A percentile compares a stretch with the other conserved stretches of the same genome.
Evolutionary conservation across 768 basidiomycete genomes (phyloP).

Genomic region (Guyanaporus albipodus): DNA sequence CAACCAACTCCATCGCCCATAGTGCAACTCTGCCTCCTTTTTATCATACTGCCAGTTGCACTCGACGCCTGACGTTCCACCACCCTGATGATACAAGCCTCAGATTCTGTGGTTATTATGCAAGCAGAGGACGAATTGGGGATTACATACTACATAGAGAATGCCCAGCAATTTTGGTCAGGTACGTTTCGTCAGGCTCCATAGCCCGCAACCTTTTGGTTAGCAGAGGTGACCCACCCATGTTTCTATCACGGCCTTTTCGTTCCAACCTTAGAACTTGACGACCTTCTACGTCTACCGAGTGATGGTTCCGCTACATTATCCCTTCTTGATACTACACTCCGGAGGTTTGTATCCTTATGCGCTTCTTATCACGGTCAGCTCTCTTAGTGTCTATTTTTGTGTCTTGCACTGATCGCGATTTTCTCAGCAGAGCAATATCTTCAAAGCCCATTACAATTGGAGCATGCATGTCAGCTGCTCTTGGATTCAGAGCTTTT

Average conservation of each 20-base stretch:
- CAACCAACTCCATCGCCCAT: neutral
- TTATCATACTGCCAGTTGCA: constrained; percentile 1
- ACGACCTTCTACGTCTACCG: constrained; percentile 71
- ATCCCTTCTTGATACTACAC: constrained; percentile 69
- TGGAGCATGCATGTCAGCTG: constrained; percentile 76
- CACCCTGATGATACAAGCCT: constrained; percentile 16
- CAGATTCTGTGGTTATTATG: constrained; percentile 15
- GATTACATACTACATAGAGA: constrained; percentile 78
- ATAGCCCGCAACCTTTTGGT: constrained; percentile 4
- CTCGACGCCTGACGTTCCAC: constrained; percentile 4
- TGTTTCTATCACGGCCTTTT: neutral
- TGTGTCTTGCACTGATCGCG: constrained; percentile 5
- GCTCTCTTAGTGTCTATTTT: constrained; percentile 21
- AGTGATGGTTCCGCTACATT: constrained; percentile 58
- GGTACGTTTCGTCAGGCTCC: constrained; percentile 45
- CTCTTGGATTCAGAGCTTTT: constrained; percentile 86
- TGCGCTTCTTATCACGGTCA: constrained; percentile 85
- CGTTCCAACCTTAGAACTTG: constrained; percentile 61
- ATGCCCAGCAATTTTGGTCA: constrained; percentile 87
- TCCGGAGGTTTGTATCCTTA: constrained; percentile 72
- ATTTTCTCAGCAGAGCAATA: constrained; percentile 61
- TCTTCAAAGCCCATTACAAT: constrained; percentile 75
- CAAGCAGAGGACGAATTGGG: constrained; percentile 61
- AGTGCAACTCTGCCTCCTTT: constrained; percentile 3
- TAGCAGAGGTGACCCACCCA: constrained; percentile 6